Percentiles rank a stretch among this genome's conserved stretches.
phyloP scores from a whole-genome alignment of 805 yeast genomes.

The Suhomyces emberorum region DNA sequence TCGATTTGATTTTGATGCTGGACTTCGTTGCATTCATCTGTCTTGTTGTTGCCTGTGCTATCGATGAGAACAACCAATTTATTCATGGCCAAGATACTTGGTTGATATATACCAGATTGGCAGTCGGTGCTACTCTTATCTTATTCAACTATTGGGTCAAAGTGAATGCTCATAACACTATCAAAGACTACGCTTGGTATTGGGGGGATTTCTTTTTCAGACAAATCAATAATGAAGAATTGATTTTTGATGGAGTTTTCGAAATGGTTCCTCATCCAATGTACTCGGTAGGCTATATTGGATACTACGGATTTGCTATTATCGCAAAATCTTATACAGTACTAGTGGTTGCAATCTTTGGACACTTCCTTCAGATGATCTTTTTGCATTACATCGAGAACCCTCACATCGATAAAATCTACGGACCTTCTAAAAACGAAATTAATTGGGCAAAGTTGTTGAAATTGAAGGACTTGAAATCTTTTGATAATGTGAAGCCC shows the following conservation, averaged over 20 bases:
- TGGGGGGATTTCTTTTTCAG: slow-evolving; percentile 93
- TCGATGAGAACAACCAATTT: slow-evolving; percentile 35
- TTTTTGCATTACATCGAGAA: slow-evolving; percentile 74
- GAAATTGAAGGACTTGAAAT: slow-evolving; percentile 48
- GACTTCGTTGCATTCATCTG: slow-evolving; percentile 76
- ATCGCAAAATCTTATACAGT: slow-evolving; percentile 73
- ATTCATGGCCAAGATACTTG: slow-evolving; percentile 38
- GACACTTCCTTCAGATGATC: slow-evolving; percentile 74
- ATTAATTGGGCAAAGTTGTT: slow-evolving; percentile 33
- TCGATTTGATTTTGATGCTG: slow-evolving; percentile 79
- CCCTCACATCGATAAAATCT: slow-evolving; percentile 83
- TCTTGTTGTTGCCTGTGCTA: slow-evolving; percentile 50
- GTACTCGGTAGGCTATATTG: slow-evolving; percentile 87
- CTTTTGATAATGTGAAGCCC: slow-evolving; percentile 43
- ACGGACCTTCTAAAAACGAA: slow-evolving; percentile 47
- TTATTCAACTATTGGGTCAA: slow-evolving; percentile 81
- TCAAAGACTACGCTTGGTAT: slow-evolving; percentile 90
- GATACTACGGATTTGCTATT: slow-evolving; percentile 80
- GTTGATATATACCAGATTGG: slow-evolving; percentile 49
- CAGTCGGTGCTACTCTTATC: slow-evolving; percentile 58
- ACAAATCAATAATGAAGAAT: slow-evolving; percentile 56
- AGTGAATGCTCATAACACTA: slow-evolving; percentile 82
- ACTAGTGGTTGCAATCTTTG: slow-evolving; percentile 63
- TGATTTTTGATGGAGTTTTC: slow-evolving; percentile 84
- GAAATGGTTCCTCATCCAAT: slow-evolving; percentile 90